Percentiles rank a stretch among this genome's conserved stretches.
These are phyloP conservation scores for Murraya koenigii DNA, from an alignment of 345 rosid genomes.

Conservation along the genomic window DNA sequence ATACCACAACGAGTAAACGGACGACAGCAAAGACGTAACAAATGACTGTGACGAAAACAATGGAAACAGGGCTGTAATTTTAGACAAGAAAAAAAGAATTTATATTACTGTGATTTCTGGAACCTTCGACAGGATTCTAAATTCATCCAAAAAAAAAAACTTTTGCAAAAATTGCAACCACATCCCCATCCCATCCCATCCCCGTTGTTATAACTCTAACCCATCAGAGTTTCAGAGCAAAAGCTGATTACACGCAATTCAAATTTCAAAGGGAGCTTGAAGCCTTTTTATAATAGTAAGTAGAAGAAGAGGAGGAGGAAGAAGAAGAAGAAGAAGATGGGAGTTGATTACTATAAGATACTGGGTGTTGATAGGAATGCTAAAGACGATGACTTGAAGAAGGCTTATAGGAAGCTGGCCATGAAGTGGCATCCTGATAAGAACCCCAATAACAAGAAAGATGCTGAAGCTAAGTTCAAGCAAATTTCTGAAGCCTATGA, in stretches of 20 bases:
- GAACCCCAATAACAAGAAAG: conserved; percentile 54
- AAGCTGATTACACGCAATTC: too few relatives aligned
- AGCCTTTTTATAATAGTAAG: background rate
- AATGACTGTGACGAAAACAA: conserved; percentile 5
- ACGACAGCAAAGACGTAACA: too few relatives aligned
- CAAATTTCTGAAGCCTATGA: conserved; percentile 76
- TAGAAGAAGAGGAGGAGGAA: background rate
- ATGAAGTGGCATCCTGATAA: conserved; percentile 56
- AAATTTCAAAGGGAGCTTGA: too few relatives aligned
- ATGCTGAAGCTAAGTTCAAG: conserved; percentile 70
- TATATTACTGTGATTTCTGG: conserved; percentile 20
- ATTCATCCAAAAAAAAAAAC: background rate
- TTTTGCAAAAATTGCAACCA: background rate
- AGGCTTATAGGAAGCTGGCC: conserved; percentile 56
- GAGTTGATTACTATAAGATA: conserved; percentile 56
- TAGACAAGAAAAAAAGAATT: background rate
- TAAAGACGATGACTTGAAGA: conserved; percentile 62
- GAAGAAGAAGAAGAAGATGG: conserved; percentile 34
- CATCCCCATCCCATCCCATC: background rate
- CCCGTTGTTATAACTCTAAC: background rate
- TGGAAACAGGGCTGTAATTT: background rate
- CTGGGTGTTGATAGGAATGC: conserved; percentile 56
- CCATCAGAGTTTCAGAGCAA: background rate
- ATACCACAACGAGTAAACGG: too few relatives aligned
- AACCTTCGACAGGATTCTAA: conserved; percentile 27